These are phyloP conservation scores for Hypoxylon lenormandii DNA, from an alignment of 495 filamentous ascomycete genomes.

Conservation along the genomic window DNA sequence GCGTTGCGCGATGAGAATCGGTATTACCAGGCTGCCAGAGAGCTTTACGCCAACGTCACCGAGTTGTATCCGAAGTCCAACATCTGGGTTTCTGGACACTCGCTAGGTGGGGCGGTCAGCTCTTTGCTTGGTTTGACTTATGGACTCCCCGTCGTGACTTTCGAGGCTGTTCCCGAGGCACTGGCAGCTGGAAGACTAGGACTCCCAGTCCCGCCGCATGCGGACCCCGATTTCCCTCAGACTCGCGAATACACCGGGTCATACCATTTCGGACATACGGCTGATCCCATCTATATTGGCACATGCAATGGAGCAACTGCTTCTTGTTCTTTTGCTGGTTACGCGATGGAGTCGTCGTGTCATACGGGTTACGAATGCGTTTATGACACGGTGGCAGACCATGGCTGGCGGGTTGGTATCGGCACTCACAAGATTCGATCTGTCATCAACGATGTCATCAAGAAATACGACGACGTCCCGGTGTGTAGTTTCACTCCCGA, in stretches of 20 bases:
- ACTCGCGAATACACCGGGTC: constrained; percentile 76
- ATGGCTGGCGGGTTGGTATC: constrained; percentile 87
- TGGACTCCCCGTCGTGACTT: constrained; percentile 86
- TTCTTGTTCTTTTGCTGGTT: constrained; percentile 89
- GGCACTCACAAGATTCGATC: constrained; percentile 85
- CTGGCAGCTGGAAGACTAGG: constrained; percentile 86
- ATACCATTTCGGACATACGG: constrained; percentile 95
- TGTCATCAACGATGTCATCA: constrained; percentile 86
- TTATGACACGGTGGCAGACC: constrained; percentile 90
- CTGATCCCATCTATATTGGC: constrained; percentile 94
- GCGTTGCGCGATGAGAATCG: constrained; percentile 82
- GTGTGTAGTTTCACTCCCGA: constrained; percentile 76
- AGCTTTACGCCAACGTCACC: constrained; percentile 92
- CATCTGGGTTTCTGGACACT: constrained; percentile 90
- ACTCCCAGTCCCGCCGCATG: constrained; percentile 84
- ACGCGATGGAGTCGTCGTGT: constrained; percentile 90
- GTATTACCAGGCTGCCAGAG: constrained; percentile 86
- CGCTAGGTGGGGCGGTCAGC: constrained; percentile 86
- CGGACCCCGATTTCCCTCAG: constrained; percentile 76
- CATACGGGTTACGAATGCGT: constrained; percentile 88
- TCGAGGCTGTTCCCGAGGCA: constrained; percentile 90
- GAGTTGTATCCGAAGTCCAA: constrained; percentile 85
- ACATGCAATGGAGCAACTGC: constrained; percentile 90
- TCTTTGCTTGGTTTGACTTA: constrained; percentile 90
- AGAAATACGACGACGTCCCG: constrained; percentile 81